Evolutionary conservation across 2,329 filamentous ascomycete species (phyloP).

Genomic region (Thielaviopsis musarum): DNA sequence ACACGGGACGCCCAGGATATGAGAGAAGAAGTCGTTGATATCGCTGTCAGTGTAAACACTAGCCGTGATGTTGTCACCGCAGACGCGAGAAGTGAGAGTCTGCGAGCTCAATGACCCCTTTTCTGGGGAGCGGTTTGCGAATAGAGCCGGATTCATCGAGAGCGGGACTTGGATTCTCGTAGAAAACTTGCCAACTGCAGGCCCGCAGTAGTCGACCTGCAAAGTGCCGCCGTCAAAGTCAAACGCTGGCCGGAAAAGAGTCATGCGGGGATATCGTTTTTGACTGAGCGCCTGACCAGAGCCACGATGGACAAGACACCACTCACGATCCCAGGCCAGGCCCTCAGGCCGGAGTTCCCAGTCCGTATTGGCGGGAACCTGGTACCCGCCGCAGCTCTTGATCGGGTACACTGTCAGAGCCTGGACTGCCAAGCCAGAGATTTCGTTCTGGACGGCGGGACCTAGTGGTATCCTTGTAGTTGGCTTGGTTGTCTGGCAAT

Average conservation of each 20-base stretch:
- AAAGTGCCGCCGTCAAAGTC: slow-evolving; percentile 54
- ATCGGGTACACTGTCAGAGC: slow-evolving; percentile 69
- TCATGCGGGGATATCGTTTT: slow-evolving; percentile 79
- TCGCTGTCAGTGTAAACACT: slow-evolving; percentile 49
- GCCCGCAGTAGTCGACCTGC: slow-evolving; percentile 35
- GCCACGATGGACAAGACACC: slow-evolving; percentile 80
- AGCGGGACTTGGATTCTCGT: slow-evolving; percentile 40
- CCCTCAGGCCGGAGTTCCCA: slow-evolving; percentile 77
- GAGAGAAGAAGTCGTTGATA: slow-evolving; percentile 64
- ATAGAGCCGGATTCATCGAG: slow-evolving; percentile 46
- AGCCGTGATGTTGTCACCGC: slow-evolving; percentile 60
- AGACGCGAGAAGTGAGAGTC: slow-evolving; percentile 44
- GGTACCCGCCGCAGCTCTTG: slow-evolving; percentile 78
- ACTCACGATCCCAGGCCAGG: slow-evolving; percentile 86
- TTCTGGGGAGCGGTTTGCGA: slow-evolving; percentile 19
- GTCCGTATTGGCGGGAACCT: slow-evolving; percentile 39
- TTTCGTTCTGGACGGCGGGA: background rate
- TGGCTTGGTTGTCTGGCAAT: slow-evolving; percentile 13
- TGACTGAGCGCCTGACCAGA: slow-evolving; percentile 75
- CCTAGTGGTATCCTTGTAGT: background rate
- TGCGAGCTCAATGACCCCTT: background rate
- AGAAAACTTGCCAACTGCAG: slow-evolving; percentile 14
- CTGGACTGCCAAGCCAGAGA: slow-evolving; percentile 27
- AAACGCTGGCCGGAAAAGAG: slow-evolving; percentile 57
- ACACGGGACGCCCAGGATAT: slow-evolving; percentile 60